Base-by-base conservation (phyloP, 495 filamentous ascomycete genomes). In the Pyrenula aspistea region DNA sequence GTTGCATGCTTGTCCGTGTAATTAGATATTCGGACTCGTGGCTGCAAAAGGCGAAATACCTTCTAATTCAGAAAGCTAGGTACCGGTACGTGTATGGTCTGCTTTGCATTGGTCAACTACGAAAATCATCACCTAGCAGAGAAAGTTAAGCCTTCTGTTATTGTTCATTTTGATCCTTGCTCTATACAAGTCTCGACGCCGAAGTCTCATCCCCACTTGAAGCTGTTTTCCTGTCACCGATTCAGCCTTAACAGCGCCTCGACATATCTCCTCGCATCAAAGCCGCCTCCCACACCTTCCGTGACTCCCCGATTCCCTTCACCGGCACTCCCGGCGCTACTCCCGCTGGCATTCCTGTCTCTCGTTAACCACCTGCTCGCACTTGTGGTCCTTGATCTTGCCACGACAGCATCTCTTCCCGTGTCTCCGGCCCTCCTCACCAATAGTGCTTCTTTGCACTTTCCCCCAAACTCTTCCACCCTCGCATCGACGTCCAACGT, bases 211-310 rank as follows among this genome's bases (percentile, higher is more conserved):
- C 12, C 21, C 22, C 12, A 55, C 21, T 36, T 25, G 24, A 31
- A 3, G 12, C 42, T n/a, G 20, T 10, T 8, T 8, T 15, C 15
- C 31, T 4, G 22, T 76, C 65, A 91, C 63, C 83, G 72, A 68
- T 86, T 86, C 67, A 95, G 67, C 64, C 80, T 89, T 60, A 96
- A 70, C 56, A 96, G 67, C 12, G 81, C 84, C 63, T 95, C 91
- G 58, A 95, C 87, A 72, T 95, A 96, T 63, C 80, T 80, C 67
- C 84, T 77, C 48, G 90, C 87, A 79, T 96, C 90, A 57, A 95
- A 76, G 0, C 91, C 91, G 8, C 31, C 31, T 8, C 31, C 31
- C 61, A 96, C 84, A 2, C 91, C 91, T 67, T 92, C 88, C n/a
- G 84, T 85, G 56, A 94, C 64, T 56, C 81, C 79, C 23, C 75